These are phyloP conservation scores for Rhodotorula sp. DNA, from an alignment of 1,284 basidiomycete species.

Conservation along the genomic window DNA sequence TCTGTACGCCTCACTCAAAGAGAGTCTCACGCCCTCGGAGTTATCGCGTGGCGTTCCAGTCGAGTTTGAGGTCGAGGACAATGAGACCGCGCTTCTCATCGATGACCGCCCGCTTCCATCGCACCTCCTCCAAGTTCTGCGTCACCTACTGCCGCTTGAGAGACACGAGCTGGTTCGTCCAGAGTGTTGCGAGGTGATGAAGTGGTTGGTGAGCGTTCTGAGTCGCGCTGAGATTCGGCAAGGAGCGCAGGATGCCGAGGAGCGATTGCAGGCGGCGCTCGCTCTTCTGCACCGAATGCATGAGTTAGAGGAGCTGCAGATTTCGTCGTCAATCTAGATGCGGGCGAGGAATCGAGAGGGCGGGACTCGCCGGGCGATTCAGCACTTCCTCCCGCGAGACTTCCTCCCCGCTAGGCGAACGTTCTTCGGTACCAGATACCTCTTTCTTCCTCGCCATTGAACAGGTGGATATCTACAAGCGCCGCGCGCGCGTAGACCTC, in stretches of 20 bases:
- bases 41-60: neutral
- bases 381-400: neutral
- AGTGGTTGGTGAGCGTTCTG: neutral
- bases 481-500: neutral
- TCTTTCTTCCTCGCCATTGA: neutral
- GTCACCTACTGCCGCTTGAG: neutral
- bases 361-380: constrained; percentile 2
- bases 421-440: neutral
- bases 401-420: neutral
- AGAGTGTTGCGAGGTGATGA: neutral
- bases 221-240: neutral
- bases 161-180: neutral
- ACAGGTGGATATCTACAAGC: neutral
- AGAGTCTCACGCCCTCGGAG: neutral
- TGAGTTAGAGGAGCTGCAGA: constrained; percentile 1
- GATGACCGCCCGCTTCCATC: neutral
- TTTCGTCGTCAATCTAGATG: neutral
- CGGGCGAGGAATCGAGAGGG: neutral
- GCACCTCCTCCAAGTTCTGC: neutral
- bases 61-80: constrained; percentile 1
- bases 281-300: neutral
- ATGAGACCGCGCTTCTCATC: constrained; percentile 1
- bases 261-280: neutral
- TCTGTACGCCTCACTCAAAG: neutral
- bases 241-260: neutral